Evolutionary conservation across 2,329 filamentous ascomycete species (phyloP).

Genomic region (Exophiala calicioides): DNA sequence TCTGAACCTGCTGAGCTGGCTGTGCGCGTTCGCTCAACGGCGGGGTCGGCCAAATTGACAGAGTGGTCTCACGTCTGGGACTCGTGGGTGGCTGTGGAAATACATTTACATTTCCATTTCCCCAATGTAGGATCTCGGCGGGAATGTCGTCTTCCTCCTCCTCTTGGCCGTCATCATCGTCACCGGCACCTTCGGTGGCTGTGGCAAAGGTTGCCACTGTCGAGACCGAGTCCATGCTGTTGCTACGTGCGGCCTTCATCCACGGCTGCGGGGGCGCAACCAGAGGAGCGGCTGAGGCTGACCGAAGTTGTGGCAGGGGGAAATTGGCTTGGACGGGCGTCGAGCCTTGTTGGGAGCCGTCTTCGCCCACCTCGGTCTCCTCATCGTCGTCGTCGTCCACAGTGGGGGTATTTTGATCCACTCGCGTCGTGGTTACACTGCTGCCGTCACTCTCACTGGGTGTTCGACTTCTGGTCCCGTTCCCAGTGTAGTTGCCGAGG

Average conservation of each 20-base stretch:
- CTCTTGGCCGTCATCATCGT: conserved; percentile 36
- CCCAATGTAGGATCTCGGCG: conserved; percentile 30
- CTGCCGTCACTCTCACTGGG: conserved; percentile 28
- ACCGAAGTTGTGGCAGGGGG: background rate
- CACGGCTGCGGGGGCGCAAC: conserved; percentile 19
- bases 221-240: conserved; percentile 62
- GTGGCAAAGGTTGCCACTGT: conserved; percentile 65
- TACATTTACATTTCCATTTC: conserved; percentile 12
- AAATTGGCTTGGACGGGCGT: conserved; percentile 30
- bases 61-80: conserved; percentile 9
- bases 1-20: conserved; percentile 10
- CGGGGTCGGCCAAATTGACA: conserved; percentile 16
- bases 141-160: conserved; percentile 39
- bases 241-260: conserved; percentile 43
- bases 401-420: conserved; percentile 25
- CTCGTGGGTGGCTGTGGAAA: conserved; percentile 20
- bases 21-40: conserved; percentile 11
- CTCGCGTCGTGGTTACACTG: conserved; percentile 28
- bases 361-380: conserved; percentile 27
- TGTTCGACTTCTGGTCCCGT: conserved; percentile 23
- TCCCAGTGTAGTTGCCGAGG: conserved; percentile 64
- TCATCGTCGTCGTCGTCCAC: conserved; percentile 22
- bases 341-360: conserved; percentile 4
- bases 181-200: conserved; percentile 54
- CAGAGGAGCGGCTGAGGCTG: conserved; percentile 1